Percentiles rank a stretch among this genome's conserved stretches.
phyloP scores from a whole-genome alignment of 1,284 basidiomycete genomes.

The Ganoderma multipileum region DNA sequence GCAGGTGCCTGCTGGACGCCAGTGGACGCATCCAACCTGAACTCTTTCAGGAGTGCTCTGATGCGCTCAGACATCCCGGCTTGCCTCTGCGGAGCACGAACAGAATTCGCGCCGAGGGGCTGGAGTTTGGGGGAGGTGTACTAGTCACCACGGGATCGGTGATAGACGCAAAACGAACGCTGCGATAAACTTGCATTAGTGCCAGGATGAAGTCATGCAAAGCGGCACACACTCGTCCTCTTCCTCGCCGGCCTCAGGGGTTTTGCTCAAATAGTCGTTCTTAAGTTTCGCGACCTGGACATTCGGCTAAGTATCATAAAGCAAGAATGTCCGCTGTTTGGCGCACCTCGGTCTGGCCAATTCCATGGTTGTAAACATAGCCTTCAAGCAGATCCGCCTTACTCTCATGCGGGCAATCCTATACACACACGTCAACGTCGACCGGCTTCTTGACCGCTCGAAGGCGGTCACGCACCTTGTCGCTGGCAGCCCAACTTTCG shows the following conservation, averaged over 20 bases:
- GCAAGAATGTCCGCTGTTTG: neutral
- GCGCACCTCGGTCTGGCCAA: constrained; percentile 62
- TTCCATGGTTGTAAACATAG: constrained; percentile 77
- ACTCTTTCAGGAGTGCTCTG: constrained; percentile 73
- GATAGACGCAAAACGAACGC: constrained; percentile 85
- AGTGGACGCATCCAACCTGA: constrained; percentile 58
- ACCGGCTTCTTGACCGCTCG: neutral
- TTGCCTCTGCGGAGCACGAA: constrained; percentile 58
- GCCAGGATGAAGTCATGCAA: neutral
- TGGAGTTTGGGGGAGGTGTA: constrained; percentile 75
- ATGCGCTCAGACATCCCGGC: constrained; percentile 82
- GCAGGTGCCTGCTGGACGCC: constrained; percentile 32
- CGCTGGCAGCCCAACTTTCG: constrained; percentile 70
- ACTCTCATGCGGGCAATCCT: constrained; percentile 68
- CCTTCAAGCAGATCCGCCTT: constrained; percentile 66
- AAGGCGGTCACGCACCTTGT: constrained; percentile 55
- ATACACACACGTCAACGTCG: neutral
- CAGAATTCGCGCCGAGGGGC: constrained; percentile 56
- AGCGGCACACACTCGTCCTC: constrained; percentile 79
- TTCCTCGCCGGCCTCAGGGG: constrained; percentile 83
- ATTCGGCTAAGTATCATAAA: constrained; percentile 6
- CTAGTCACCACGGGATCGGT: constrained; percentile 60
- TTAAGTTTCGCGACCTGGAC: constrained; percentile 69
- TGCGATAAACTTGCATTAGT: constrained; percentile 7
- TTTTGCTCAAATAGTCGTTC: constrained; percentile 79